Evolutionary conservation across 768 basidiomycete species (phyloP).

Genomic region (Termitomyces titanicus): DNA sequence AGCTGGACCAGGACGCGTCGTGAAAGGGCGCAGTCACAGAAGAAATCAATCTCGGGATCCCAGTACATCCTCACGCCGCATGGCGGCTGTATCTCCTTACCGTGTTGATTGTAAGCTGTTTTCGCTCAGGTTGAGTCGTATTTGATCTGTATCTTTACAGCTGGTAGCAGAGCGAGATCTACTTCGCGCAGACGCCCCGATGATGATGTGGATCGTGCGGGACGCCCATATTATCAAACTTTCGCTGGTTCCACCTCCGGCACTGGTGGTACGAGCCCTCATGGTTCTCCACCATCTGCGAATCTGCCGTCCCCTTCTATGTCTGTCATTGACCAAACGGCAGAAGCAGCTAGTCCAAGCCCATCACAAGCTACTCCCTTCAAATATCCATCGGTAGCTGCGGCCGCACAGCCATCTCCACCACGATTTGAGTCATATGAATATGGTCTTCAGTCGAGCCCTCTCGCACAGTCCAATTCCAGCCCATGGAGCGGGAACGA

Average conservation of each 20-base stretch:
- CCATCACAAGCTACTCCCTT: constrained; percentile 42
- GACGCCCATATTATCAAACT: constrained; percentile 45
- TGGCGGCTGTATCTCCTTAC: constrained; percentile 60
- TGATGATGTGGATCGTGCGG: constrained; percentile 48
- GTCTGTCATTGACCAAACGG: constrained; percentile 42
- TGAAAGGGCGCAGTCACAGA: constrained; percentile 48
- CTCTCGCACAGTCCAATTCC: constrained; percentile 32
- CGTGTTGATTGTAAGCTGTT: constrained; percentile 56
- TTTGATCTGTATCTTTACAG: constrained; percentile 31
- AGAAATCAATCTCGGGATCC: constrained; percentile 61
- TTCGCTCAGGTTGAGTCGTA: constrained; percentile 1
- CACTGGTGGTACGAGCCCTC: constrained; percentile 48
- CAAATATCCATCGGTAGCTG: constrained; percentile 40
- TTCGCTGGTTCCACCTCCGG: constrained; percentile 52
- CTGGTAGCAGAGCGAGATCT: constrained; percentile 64
- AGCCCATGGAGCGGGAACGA: constrained; percentile 45
- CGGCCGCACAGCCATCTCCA: constrained; percentile 50
- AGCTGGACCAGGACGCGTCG: constrained; percentile 34
- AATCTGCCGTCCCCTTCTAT: constrained; percentile 70
- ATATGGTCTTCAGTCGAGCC: constrained; percentile 37
- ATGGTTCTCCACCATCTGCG: constrained; percentile 73
- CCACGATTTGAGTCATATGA: constrained; percentile 54
- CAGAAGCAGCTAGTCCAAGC: constrained; percentile 52
- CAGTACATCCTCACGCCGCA: constrained; percentile 43
- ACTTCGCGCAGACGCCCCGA: constrained; percentile 72